These are phyloP conservation scores for Uromyces viciae-fabae DNA, from an alignment of 1,284 basidiomycete genomes.

Conservation along the genomic window DNA sequence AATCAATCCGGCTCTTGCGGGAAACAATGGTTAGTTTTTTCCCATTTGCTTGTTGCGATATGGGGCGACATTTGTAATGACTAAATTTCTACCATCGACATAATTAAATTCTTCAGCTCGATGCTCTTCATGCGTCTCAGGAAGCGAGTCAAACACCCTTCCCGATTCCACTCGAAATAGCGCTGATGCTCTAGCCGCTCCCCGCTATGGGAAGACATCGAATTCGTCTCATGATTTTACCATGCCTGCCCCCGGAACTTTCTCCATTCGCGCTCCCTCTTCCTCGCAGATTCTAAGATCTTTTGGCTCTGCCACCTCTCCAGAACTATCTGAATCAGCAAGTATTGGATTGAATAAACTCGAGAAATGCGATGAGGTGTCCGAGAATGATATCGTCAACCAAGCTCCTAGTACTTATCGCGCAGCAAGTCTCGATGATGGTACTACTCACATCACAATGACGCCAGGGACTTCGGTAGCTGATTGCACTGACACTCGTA, in stretches of 20 bases:
- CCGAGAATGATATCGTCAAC: background rate
- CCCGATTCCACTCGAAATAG: background rate
- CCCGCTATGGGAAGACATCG: background rate
- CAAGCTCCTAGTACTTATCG: background rate
- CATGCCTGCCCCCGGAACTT: slow-evolving; percentile 36
- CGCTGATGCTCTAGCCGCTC: background rate
- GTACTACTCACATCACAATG: background rate
- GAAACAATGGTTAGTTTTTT: background rate
- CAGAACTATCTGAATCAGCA: background rate
- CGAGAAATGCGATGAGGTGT: background rate
- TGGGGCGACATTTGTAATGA: background rate
- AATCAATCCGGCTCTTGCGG: background rate
- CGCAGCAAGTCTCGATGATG: background rate
- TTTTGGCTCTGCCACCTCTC: background rate
- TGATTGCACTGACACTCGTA: background rate
- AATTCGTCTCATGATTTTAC: slow-evolving; percentile 10
- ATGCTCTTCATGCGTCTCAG: background rate
- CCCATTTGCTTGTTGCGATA: background rate
- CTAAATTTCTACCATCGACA: background rate
- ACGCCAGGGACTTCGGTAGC: background rate
- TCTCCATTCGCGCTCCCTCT: slow-evolving; percentile 37
- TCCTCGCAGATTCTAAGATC: slow-evolving; percentile 1
- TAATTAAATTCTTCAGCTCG: no score
- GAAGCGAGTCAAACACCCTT: background rate
- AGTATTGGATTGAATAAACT: background rate